Base-by-base conservation (phyloP, 148 eudicot species). In the Amaranthus cruentus region DNA sequence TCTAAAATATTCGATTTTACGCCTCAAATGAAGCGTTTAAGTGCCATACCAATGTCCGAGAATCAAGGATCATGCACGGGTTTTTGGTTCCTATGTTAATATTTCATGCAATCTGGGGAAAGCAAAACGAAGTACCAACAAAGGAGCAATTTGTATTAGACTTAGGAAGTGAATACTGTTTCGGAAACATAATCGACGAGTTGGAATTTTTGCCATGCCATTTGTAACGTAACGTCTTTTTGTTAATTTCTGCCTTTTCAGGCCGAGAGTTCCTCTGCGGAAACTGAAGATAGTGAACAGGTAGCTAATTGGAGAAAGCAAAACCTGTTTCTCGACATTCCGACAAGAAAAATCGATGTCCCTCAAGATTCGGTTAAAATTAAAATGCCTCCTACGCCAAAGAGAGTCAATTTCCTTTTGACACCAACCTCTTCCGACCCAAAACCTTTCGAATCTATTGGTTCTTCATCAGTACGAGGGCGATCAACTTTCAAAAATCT, bases 361-460 rank as follows among this genome's bases (percentile, higher is more conserved):
- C 68, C 72, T 55, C 85, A 77, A 73, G 98, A 87, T 51, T 81
- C 78, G n/a, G 85, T 87, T 70, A 87, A 80, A 72, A 78, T 88
- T 13, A 93, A 83, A 74, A 85, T 86, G 77, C 84, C 90, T 48
- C 75, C 81, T 21, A 87, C 96, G 12, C 91, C 94, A 68, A 93
- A 89, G 79, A 89, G 85, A 84, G 98, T 93, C 49, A 93, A 89
- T 75, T 90, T 90, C 76, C 55, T 76, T 21, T 73, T 88, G 75
- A 85, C 85, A 5, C 86, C 89, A 65, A 85, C 87, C 55, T 72
- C 88, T 58, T 82, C 84, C 43, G 80, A 77, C 74, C 62, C 79
- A 53, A 92, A 84, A 85, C 74, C 63, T 13, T 80, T 51, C 73
- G 86, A 68, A 56, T 85, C 92, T 73, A 85, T 90, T 0, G 87